Evolutionary conservation across 1,284 basidiomycete genomes (phyloP).

Genomic region (Amylostereum areolatum): DNA sequence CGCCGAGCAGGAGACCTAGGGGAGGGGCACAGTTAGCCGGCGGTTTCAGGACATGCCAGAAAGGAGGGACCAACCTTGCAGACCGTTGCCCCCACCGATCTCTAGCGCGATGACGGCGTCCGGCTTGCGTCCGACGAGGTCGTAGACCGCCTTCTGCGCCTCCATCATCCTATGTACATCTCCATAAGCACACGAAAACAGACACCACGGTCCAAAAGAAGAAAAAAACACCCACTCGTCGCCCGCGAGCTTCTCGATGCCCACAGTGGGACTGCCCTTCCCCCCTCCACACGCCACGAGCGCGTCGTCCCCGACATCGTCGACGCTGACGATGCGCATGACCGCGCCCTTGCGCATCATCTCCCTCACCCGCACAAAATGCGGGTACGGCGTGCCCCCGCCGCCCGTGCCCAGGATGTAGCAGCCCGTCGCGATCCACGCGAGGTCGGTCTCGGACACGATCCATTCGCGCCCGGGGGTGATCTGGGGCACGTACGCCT

Average conservation of each 20-base stretch:
- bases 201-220: not conserved
- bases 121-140: constrained; percentile 3
- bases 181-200: not conserved
- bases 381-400: constrained; percentile 17
- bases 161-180: constrained; percentile 5
- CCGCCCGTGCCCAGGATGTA: constrained; percentile 20
- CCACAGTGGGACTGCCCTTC: constrained; percentile 27
- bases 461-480: constrained; percentile 24
- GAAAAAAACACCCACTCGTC: constrained; percentile 1
- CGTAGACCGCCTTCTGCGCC: constrained; percentile 2
- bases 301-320: constrained; percentile 9
- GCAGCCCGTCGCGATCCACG: constrained; percentile 17
- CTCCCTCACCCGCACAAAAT: constrained; percentile 16
- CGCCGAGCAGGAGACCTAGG: constrained; percentile 19
- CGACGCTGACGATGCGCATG: constrained; percentile 16
- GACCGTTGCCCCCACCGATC: constrained; percentile 28
- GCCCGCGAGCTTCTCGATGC: constrained; percentile 8
- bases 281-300: constrained; percentile 5
- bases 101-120: constrained; percentile 13
- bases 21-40: no score
- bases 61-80: constrained; percentile 11
- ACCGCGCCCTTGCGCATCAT: constrained; percentile 14
- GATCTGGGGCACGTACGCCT: constrained; percentile 25
- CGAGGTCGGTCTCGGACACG: constrained; percentile 29
- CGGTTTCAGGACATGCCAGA: no score